These are phyloP conservation scores for Aspergillus amoenus DNA, from an alignment of 2,329 filamentous ascomycete species.

Conservation along the genomic window DNA sequence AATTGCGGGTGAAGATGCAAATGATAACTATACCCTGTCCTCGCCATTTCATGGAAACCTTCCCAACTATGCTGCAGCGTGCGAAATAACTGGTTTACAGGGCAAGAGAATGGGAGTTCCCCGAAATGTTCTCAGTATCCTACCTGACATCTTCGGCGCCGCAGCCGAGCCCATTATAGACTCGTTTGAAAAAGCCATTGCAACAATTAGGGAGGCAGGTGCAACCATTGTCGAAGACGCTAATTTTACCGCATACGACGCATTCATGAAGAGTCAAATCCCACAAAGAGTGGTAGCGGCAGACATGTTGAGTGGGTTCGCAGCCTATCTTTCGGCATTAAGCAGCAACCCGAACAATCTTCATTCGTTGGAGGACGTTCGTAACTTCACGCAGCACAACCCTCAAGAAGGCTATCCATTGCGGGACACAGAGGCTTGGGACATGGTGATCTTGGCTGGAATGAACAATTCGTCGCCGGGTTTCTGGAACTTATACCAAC, in stretches of 20 bases:
- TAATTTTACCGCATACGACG: constrained; percentile 56
- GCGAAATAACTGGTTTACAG: constrained; percentile 52
- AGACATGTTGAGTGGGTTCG: constrained; percentile 61
- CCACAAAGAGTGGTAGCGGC: constrained; percentile 49
- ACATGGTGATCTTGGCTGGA: constrained; percentile 51
- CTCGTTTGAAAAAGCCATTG: constrained; percentile 58
- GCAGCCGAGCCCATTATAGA: constrained; percentile 45
- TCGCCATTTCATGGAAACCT: constrained; percentile 54
- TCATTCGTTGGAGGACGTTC: constrained; percentile 51
- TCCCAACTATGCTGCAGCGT: constrained; percentile 63
- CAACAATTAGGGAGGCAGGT: constrained; percentile 54
- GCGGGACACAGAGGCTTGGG: constrained; percentile 60
- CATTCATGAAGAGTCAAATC: constrained; percentile 41
- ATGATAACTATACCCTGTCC: constrained; percentile 59
- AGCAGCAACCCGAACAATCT: constrained; percentile 59
- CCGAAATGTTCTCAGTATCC: constrained; percentile 54
- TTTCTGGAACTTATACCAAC: constrained; percentile 59
- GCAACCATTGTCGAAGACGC: constrained; percentile 61
- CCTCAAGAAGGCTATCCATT: constrained; percentile 59
- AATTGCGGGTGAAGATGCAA: constrained; percentile 55
- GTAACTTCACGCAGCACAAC: constrained; percentile 55
- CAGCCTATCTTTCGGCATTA: constrained; percentile 56
- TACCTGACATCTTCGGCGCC: constrained; percentile 26
- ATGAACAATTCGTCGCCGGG: constrained; percentile 57
- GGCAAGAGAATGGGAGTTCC: constrained; percentile 66